Conservation (phyloP, 139 green algal genomes). For the Coelastrella sp. region DNA sequence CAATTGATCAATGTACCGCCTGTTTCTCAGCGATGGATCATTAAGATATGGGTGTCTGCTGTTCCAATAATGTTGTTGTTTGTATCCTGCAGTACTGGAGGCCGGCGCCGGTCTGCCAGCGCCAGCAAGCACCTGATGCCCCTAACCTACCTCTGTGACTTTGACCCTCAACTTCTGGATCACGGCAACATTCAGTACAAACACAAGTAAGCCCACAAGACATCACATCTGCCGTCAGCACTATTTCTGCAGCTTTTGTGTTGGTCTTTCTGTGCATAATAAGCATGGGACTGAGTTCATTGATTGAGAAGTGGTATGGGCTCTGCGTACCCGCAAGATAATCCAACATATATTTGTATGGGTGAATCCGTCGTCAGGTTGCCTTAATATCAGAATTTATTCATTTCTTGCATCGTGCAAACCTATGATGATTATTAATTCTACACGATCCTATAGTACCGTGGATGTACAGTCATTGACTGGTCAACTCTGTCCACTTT, state of each 20-base stretch:
- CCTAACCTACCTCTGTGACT: constrained; percentile 36
- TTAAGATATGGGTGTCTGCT: neutral
- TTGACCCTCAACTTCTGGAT: constrained; percentile 14
- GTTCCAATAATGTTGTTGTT: neutral
- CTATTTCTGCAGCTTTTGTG: neutral
- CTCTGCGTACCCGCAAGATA: neutral
- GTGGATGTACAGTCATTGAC: too few species aligned
- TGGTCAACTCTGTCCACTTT: neutral
- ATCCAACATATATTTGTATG: neutral
- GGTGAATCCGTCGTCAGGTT: too few species aligned
- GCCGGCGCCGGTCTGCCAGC: neutral
- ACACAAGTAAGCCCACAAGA: constrained; percentile 15
- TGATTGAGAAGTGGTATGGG: neutral
- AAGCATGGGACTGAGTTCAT: too few species aligned
- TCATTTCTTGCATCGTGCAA: too few species aligned
- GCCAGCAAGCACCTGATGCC: constrained; percentile 20
- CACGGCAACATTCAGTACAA: constrained; percentile 19
- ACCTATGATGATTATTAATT: too few species aligned
- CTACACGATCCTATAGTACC: too few species aligned
- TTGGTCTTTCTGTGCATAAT: neutral
- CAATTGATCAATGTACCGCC: neutral
- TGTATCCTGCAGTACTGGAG: neutral
- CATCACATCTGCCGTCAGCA: neutral
- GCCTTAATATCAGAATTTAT: too few species aligned
- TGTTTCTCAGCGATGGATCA: neutral